Evolutionary conservation across 768 basidiomycete genomes (phyloP).

Genomic region (Trametes elegans): DNA sequence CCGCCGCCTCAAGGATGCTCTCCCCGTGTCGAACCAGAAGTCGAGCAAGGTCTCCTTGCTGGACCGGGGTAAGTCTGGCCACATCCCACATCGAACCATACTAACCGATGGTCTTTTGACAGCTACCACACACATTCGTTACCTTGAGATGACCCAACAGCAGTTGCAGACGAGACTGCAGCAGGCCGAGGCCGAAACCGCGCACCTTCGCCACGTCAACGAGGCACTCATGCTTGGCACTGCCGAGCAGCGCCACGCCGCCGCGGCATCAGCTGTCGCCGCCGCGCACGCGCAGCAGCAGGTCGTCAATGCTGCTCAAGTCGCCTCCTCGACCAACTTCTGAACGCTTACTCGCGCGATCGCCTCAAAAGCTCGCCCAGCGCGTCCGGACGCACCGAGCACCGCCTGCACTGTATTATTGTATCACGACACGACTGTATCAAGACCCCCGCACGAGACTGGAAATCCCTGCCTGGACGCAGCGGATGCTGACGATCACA

Average conservation of each 20-base stretch:
- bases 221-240: constrained; percentile 88
- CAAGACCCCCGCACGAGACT: constrained; percentile 25
- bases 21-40: constrained; percentile 90
- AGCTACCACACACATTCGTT: constrained; percentile 85
- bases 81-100: constrained; percentile 4
- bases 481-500: constrained; percentile 50
- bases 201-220: constrained; percentile 78
- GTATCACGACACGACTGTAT: constrained; percentile 27
- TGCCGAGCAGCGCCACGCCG: constrained; percentile 67
- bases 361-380: constrained; percentile 28
- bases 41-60: constrained; percentile 89
- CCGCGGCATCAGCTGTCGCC: constrained; percentile 53
- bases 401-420: constrained; percentile 37
- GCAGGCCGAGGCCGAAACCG: constrained; percentile 76
- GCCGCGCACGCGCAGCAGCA: constrained; percentile 41
- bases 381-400: constrained; percentile 28
- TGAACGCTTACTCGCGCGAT: constrained; percentile 15
- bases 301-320: constrained; percentile 48
- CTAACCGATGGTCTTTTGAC: constrained; percentile 13
- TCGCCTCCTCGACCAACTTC: constrained; percentile 34
- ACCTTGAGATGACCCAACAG: constrained; percentile 77
- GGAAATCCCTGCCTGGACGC: constrained; percentile 48
- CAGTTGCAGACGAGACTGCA: constrained; percentile 76
- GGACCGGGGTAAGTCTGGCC: constrained; percentile 62
- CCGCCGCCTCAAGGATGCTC: constrained; percentile 83